A percentile compares a stretch with the other conserved stretches of the same genome.
These are phyloP conservation scores for Boechera divaricarpa DNA, from an alignment of 345 rosid genomes.

Conservation along the genomic window DNA sequence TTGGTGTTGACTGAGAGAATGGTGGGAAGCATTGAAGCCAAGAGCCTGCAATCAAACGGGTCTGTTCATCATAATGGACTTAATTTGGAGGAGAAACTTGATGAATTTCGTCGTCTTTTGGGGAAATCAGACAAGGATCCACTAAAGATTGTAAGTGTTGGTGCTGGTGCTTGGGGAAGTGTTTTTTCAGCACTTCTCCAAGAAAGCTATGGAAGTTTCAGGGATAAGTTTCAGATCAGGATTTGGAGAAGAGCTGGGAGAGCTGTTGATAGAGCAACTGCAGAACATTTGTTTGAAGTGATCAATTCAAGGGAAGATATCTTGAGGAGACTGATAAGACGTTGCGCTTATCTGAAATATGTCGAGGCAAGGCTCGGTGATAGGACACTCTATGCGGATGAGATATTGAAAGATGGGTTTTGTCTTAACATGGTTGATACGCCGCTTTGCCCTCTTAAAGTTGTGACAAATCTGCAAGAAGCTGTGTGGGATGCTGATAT, in stretches of 20 bases:
- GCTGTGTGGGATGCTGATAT: slow-evolving; percentile 99
- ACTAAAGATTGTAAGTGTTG: slow-evolving; percentile 83
- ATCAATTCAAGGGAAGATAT: slow-evolving; percentile 95
- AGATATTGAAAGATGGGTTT: slow-evolving; percentile 95
- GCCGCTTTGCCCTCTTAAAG: slow-evolving; percentile 89
- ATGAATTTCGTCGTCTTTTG: slow-evolving; percentile 68
- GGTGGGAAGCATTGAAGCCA: slow-evolving; percentile 54
- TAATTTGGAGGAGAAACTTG: slow-evolving; percentile 73
- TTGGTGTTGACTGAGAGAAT: slow-evolving; percentile 41
- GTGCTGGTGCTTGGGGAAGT: slow-evolving; percentile 99
- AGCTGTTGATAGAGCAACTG: slow-evolving; percentile 73
- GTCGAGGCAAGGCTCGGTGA: slow-evolving; percentile 97
- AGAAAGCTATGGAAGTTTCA: slow-evolving; percentile 76
- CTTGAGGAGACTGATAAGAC: slow-evolving; percentile 85
- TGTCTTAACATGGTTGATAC: slow-evolving; percentile 97
- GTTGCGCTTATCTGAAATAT: slow-evolving; percentile 94
- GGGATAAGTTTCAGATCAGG: slow-evolving; percentile 89
- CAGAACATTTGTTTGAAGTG: slow-evolving; percentile 95
- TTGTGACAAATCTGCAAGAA: slow-evolving; percentile 94
- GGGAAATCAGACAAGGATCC: slow-evolving; percentile 89
- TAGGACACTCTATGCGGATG: slow-evolving; percentile 81
- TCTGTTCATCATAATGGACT: slow-evolving; percentile 55
- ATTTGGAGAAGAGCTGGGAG: slow-evolving; percentile 94
- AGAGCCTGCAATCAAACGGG: slow-evolving; percentile 54
- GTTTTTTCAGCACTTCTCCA: slow-evolving; percentile 91